These are phyloP conservation scores for Alternaria burnsii DNA, from an alignment of 2,329 filamentous ascomycete species.

Conservation along the genomic window DNA sequence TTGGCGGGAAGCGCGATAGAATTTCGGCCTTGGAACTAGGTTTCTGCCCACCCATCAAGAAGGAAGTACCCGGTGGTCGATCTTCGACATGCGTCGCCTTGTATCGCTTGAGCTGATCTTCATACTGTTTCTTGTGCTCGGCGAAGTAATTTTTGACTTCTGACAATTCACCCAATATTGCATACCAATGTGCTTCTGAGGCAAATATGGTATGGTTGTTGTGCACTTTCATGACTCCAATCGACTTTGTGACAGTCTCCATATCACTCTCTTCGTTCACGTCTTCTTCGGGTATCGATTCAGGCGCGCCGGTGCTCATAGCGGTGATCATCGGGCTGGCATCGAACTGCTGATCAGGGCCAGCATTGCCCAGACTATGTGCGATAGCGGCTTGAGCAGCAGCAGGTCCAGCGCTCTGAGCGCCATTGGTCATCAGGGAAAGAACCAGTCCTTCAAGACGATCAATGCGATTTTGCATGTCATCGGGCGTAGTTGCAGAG, in stretches of 20 bases:
- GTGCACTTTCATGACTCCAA: slow-evolving; percentile 63
- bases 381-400: slow-evolving; percentile 68
- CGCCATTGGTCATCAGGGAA: slow-evolving; percentile 90
- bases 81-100: slow-evolving; percentile 69
- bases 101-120: slow-evolving; percentile 80
- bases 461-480: slow-evolving; percentile 99
- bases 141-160: slow-evolving; percentile 94
- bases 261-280: slow-evolving; percentile 70
- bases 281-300: slow-evolving; percentile 62
- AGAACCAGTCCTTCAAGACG: slow-evolving; percentile 90
- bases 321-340: slow-evolving; percentile 65
- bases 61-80: slow-evolving; percentile 71
- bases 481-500: slow-evolving; percentile 74
- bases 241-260: slow-evolving; percentile 59
- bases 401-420: slow-evolving; percentile 65
- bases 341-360: slow-evolving; percentile 55
- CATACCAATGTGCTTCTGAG: slow-evolving; percentile 63
- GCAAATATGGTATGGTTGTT: slow-evolving; percentile 59
- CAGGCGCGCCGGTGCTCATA: slow-evolving; percentile 64
- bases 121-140: slow-evolving; percentile 86
- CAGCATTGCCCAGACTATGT: slow-evolving; percentile 53
- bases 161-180: slow-evolving; percentile 70
- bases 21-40: slow-evolving; percentile 79
- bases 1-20: slow-evolving; percentile 79
- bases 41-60: slow-evolving; percentile 77